These are phyloP conservation scores for Penicillium cinerascens DNA, from an alignment of 495 filamentous ascomycete genomes.

Conservation along the genomic window DNA sequence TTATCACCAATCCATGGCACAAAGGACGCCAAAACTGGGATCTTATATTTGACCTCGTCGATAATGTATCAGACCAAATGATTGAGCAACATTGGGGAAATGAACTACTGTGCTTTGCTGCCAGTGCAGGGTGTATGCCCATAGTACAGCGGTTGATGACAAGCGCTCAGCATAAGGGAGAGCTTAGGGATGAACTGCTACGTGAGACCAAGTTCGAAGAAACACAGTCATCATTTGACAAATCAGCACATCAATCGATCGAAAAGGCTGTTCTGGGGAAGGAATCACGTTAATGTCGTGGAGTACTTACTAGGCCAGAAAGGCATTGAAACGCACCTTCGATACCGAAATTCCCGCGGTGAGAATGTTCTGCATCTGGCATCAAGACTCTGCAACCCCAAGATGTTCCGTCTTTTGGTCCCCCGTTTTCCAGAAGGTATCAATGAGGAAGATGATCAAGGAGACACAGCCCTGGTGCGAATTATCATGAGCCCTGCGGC, in stretches of 20 bases:
- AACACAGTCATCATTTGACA: neutral
- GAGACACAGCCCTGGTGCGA: neutral
- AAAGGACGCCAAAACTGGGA: neutral
- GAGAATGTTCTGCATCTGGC: slow-evolving; percentile 26
- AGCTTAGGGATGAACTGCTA: neutral
- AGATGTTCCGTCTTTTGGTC: slow-evolving; percentile 15
- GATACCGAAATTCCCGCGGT: slow-evolving; percentile 19
- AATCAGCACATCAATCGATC: neutral
- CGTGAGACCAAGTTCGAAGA: neutral
- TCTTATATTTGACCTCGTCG: neutral
- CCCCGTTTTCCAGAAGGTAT: neutral
- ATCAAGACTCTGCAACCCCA: slow-evolving; percentile 22
- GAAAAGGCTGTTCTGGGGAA: neutral
- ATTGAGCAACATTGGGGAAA: neutral
- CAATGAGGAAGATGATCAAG: neutral
- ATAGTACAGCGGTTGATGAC: neutral
- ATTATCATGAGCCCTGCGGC: slow-evolving; percentile 3
- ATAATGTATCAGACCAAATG: neutral
- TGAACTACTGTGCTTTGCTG: neutral
- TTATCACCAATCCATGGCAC: no score
- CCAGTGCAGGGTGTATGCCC: neutral
- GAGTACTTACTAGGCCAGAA: slow-evolving; percentile 12
- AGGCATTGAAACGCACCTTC: slow-evolving; percentile 18
- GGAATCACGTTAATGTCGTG: neutral
- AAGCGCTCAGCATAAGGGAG: neutral